Conservation (phyloP, 2,329 filamentous ascomycete genomes). For the Monascus ruber region DNA sequence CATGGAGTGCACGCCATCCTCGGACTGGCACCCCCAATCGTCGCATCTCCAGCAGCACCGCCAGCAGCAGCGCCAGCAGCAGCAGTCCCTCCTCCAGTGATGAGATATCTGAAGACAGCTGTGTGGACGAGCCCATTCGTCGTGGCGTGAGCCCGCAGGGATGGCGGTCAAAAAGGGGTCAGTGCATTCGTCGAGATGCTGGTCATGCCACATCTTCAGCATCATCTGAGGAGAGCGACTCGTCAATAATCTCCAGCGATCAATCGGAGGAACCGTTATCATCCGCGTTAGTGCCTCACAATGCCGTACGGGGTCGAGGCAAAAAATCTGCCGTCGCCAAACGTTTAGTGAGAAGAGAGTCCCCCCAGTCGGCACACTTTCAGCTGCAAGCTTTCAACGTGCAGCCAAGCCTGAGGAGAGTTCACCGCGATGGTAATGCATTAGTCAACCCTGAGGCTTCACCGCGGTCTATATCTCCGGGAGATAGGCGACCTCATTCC, state of each 20-base stretch:
- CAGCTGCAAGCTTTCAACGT: conserved; percentile 2
- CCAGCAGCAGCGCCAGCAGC: conserved; percentile 25
- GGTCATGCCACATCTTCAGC: conserved; percentile 12
- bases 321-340: conserved; percentile 34
- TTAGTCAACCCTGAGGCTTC: conserved; percentile 21
- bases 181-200: conserved; percentile 22
- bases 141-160: conserved; percentile 11
- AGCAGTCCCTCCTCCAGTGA: conserved; percentile 23
- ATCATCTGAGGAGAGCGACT: conserved; percentile 9
- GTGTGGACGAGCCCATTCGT: conserved; percentile 5
- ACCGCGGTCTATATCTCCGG: conserved; percentile 8
- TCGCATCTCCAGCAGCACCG: conserved; percentile 14
- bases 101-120: conserved; percentile 9
- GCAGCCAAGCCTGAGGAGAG: conserved; percentile 1
- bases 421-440: conserved; percentile 17
- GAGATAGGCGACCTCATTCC: not conserved
- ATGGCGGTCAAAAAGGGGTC: conserved; percentile 24
- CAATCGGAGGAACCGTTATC: conserved; percentile 19
- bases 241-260: conserved; percentile 13
- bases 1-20: no score
- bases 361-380: not conserved
- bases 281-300: conserved; percentile 18
- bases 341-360: conserved; percentile 23
- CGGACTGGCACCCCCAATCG: no score
- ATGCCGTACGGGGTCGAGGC: conserved; percentile 24